Base-by-base conservation (phyloP, 495 filamentous ascomycete genomes). In the Penicillium angulare region DNA sequence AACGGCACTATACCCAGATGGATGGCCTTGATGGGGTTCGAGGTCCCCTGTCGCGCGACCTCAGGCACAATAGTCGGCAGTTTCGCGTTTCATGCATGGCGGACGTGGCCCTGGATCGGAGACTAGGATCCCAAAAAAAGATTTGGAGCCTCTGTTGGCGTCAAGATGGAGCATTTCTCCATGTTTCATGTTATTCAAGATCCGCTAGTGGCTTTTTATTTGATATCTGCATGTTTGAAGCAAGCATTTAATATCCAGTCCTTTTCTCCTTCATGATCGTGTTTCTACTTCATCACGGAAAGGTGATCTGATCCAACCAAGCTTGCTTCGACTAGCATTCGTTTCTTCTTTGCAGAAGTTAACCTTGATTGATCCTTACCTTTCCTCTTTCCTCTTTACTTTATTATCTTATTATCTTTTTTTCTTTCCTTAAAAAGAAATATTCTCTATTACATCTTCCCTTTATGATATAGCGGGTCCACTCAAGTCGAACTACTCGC, bases 181-280 rank as follows among this genome's bases (percentile, higher is more conserved):
- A 66, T 71, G 73, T 77, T 77, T 77, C 73, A 75, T 47, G 52
- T 67, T 63, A 48, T 66, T 54, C 58, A 61, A 46, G 51, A 56
- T 66, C 61, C 46, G 24, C 56, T 52, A 55, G 63, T 59, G 52
- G 50, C 33, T 44, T 45, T 48, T 54, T 34, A 46, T 57, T 58
- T 50, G 64, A 64, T 66, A 63, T 63, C 60, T 63, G 41, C 38
- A 50, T 38, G 53, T 57, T 58, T 51, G 55, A 56, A 53, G 50
- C 50, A 54, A 69, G 42, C 70, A 74, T 74, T 73, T 72, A 76
- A 74, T 64, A 66, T 66, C 69, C 66, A 67, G 64, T 54, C 57
- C 33, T 41, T 18, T 52, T 60, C 57, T 57, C 70, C 64, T 43
- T 55, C 53, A 56, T 24, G 46, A 56, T 49, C 50, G 50, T 62